Conservation (phyloP, 352 stramenopile species). For the Aphanomyces stellatus region DNA sequence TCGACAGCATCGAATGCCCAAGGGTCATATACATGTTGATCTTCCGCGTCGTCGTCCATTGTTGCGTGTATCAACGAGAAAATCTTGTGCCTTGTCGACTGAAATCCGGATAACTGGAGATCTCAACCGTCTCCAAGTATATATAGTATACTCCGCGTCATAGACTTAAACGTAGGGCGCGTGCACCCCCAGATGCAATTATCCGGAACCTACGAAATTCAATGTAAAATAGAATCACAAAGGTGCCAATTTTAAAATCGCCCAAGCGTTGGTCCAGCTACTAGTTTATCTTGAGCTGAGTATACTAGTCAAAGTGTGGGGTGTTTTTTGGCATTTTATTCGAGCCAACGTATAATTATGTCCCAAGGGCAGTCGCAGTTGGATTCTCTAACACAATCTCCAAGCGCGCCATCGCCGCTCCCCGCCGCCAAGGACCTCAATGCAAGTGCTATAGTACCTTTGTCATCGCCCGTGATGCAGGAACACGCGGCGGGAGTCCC, state of each 20-base stretch:
- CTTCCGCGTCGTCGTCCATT: background rate
- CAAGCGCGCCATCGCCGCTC: background rate
- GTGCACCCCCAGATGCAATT: background rate
- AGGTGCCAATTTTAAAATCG: conserved; percentile 7
- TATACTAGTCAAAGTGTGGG: background rate
- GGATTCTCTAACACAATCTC: conserved; percentile 9
- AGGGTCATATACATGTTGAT: background rate
- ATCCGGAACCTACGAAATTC: background rate
- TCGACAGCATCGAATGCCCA: background rate
- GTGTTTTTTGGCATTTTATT: conserved; percentile 5
- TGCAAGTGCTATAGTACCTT: too few species aligned
- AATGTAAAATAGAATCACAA: background rate
- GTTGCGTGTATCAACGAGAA: background rate
- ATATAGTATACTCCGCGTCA: background rate
- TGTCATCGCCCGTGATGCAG: too few species aligned
- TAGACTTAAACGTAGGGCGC: too few species aligned
- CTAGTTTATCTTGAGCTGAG: background rate
- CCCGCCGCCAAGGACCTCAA: too few species aligned
- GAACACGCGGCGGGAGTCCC: background rate
- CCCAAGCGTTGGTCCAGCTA: background rate
- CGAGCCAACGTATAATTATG: conserved; percentile 11
- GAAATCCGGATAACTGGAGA: background rate
- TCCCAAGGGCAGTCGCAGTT: background rate
- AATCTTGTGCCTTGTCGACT: background rate
- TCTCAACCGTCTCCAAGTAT: background rate